These are phyloP conservation scores for Alternaria infectoria DNA, from an alignment of 2,329 filamentous ascomycete genomes.

Conservation along the genomic window DNA sequence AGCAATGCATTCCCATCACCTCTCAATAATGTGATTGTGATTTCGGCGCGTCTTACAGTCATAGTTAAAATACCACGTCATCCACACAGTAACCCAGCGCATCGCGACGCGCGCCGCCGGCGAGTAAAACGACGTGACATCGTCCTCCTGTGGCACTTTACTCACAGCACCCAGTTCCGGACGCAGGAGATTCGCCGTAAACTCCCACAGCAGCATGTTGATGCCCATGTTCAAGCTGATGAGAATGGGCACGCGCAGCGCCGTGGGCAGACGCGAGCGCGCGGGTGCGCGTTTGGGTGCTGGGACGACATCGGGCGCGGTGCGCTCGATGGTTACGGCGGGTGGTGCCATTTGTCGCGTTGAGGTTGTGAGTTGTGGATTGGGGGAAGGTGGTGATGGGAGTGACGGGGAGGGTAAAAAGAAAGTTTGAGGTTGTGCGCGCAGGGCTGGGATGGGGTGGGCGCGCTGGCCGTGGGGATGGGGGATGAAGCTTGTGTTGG, in stretches of 20 bases:
- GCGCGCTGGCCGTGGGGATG: slow-evolving; percentile 19
- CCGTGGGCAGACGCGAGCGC: slow-evolving; percentile 42
- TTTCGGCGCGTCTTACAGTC: slow-evolving; percentile 69
- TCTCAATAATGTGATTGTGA: no score
- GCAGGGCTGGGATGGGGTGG: slow-evolving; percentile 13
- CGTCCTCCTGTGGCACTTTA: slow-evolving; percentile 64
- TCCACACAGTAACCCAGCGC: slow-evolving; percentile 69
- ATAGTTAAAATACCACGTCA: slow-evolving; percentile 76
- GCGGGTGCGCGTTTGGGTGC: slow-evolving; percentile 26
- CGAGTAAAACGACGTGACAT: slow-evolving; percentile 56
- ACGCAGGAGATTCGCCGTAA: slow-evolving; percentile 65
- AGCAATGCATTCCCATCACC: no score
- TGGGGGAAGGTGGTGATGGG: neutral
- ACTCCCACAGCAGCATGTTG: slow-evolving; percentile 68
- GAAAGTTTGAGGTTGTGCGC: slow-evolving; percentile 4
- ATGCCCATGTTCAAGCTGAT: slow-evolving; percentile 65
- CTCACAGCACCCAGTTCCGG: slow-evolving; percentile 72
- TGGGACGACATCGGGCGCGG: slow-evolving; percentile 33
- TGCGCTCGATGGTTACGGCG: slow-evolving; percentile 33
- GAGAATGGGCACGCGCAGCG: slow-evolving; percentile 51
- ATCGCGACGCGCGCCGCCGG: slow-evolving; percentile 61
- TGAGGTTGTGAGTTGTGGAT: neutral
- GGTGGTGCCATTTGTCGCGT: slow-evolving; percentile 34
- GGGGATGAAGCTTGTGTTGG: neutral
- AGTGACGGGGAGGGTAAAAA: neutral